A percentile compares a stretch with the other conserved stretches of the same genome.
These are phyloP conservation scores for Podaxis sp. DNA, from an alignment of 768 basidiomycete genomes.

Conservation along the genomic window DNA sequence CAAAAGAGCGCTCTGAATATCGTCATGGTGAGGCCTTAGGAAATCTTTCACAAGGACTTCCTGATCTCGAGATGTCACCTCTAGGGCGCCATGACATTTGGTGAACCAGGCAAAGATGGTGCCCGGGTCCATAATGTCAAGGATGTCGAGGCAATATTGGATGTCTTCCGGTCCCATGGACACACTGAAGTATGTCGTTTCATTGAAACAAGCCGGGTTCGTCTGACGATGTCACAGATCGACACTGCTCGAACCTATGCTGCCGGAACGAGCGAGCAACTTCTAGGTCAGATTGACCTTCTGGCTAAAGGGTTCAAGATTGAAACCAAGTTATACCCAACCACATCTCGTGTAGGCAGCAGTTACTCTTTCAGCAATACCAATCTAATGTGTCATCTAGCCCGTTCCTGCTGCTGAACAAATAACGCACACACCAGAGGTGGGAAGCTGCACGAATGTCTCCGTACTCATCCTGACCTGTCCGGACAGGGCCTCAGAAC, in stretches of 20 bases:
- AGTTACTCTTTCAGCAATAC: neutral
- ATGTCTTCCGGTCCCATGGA: slow-evolving; percentile 52
- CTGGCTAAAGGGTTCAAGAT: slow-evolving; percentile 48
- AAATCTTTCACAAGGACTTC: neutral
- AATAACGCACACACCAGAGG: slow-evolving; percentile 32
- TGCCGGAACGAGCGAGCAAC: slow-evolving; percentile 54
- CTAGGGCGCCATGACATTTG: slow-evolving; percentile 58
- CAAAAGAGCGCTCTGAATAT: slow-evolving; percentile 46
- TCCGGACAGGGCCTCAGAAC: slow-evolving; percentile 38
- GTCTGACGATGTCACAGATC: slow-evolving; percentile 20
- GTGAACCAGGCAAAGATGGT: slow-evolving; percentile 44
- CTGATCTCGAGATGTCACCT: neutral
- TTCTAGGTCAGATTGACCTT: slow-evolving; percentile 51
- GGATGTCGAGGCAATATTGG: slow-evolving; percentile 50
- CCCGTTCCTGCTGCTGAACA: neutral
- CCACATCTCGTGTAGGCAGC: slow-evolving; percentile 15
- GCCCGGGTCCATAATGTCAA: slow-evolving; percentile 48
- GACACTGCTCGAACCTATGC: slow-evolving; percentile 52
- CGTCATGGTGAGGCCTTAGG: slow-evolving; percentile 40
- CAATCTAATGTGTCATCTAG: neutral
- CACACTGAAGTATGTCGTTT: slow-evolving; percentile 41
- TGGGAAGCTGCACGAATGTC: slow-evolving; percentile 1
- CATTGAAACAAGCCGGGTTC: slow-evolving; percentile 18
- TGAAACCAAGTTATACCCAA: slow-evolving; percentile 60
- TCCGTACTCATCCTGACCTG: neutral